Evolutionary conservation across 2,329 filamentous ascomycete species (phyloP).

Genomic region (Cryphonectria parasitica): DNA sequence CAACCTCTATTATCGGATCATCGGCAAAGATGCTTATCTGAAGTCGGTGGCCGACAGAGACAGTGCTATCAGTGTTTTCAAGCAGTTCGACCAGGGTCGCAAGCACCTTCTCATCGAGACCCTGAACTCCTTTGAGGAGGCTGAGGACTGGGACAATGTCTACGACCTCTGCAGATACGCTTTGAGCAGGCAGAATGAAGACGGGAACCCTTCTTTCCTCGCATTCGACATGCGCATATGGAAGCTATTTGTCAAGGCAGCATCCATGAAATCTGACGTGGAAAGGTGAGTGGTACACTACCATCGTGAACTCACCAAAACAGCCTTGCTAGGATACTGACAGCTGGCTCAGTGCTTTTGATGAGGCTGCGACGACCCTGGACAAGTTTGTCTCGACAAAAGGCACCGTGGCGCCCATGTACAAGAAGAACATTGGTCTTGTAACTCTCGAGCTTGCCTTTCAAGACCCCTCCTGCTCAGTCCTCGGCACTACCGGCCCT

Average conservation of each 20-base stretch:
- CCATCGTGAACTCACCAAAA: background rate
- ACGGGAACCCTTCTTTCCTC: slow-evolving; percentile 44
- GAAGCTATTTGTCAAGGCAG: slow-evolving; percentile 40
- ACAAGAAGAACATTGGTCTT: slow-evolving; percentile 41
- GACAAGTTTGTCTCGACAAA: slow-evolving; percentile 35
- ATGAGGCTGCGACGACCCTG: slow-evolving; percentile 36
- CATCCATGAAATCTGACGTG: slow-evolving; percentile 34
- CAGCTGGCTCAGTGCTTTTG: slow-evolving; percentile 34
- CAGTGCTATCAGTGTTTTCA: slow-evolving; percentile 43
- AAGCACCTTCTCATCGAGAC: slow-evolving; percentile 53
- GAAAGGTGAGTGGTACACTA: slow-evolving; percentile 33
- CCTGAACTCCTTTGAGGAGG: slow-evolving; percentile 42
- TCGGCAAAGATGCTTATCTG: slow-evolving; percentile 48
- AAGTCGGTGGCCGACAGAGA: slow-evolving; percentile 39
- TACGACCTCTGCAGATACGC: slow-evolving; percentile 50
- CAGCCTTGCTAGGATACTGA: slow-evolving; percentile 9
- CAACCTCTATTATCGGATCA: slow-evolving; percentile 52
- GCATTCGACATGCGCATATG: slow-evolving; percentile 49
- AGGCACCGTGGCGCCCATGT: slow-evolving; percentile 37
- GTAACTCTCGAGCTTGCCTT: slow-evolving; percentile 40
- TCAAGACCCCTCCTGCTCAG: slow-evolving; percentile 32
- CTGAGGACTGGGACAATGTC: slow-evolving; percentile 47
- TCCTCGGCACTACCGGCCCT: slow-evolving; percentile 25
- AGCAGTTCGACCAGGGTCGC: slow-evolving; percentile 50
- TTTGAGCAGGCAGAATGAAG: slow-evolving; percentile 44